Percentiles rank a stretch among this genome's conserved stretches.
Conservation (phyloP, 179 eudicot genomes). For the Dionaea muscipula region DNA sequence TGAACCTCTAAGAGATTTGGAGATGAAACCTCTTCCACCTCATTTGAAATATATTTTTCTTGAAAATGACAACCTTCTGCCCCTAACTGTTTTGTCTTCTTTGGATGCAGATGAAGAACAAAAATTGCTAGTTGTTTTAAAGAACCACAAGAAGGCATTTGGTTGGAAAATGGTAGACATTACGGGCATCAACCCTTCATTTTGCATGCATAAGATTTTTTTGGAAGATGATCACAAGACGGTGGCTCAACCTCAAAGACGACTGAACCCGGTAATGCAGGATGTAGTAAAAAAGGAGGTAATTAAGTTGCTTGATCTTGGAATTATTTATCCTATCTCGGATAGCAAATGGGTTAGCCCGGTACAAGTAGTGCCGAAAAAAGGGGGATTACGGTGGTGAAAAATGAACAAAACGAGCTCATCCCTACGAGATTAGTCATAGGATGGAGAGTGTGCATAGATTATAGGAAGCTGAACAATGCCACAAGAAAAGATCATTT, state of each 20-base stretch:
- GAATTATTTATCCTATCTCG: not conserved
- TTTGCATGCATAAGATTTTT: not conserved
- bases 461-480: not conserved
- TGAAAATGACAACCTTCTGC: too few relatives aligned
- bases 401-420: not conserved
- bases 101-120: not conserved
- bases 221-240: not conserved
- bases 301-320: not conserved
- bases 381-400: not conserved
- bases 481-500: not conserved
- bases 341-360: not conserved
- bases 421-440: not conserved
- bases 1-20: too few relatives aligned
- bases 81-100: too few relatives aligned
- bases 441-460: not conserved
- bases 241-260: not conserved
- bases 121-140: not conserved
- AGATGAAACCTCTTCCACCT: too few relatives aligned
- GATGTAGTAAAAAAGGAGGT: not conserved
- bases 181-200: not conserved
- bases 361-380: not conserved
- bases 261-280: not conserved
- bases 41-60: too few relatives aligned
- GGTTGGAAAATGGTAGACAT: not conserved
- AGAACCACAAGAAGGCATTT: not conserved